Percentiles rank a stretch among this genome's conserved stretches.
Evolutionary conservation across 345 rosid species (phyloP).

Genomic region (Excoecaria cochinchinensis): DNA sequence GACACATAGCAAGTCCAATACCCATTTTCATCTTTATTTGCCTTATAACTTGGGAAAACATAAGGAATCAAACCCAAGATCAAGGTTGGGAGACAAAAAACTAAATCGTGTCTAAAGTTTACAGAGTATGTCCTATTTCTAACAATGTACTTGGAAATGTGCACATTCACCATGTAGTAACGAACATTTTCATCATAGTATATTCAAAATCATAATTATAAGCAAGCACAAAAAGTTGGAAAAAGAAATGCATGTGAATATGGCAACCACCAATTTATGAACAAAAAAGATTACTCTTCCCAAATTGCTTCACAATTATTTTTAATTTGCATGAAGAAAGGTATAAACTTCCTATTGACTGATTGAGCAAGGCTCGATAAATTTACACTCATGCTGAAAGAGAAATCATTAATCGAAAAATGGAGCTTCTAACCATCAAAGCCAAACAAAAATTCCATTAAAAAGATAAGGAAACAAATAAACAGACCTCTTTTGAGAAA

Average conservation of each 20-base stretch:
- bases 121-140: not conserved
- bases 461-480: slow-evolving; percentile 3
- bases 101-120: not conserved
- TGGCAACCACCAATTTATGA: not conserved
- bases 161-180: too few relatives aligned
- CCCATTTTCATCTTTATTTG: not conserved
- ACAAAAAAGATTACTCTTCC: not conserved
- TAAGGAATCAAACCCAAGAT: not conserved
- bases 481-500: slow-evolving; percentile 71
- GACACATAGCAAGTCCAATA: not conserved
- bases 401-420: not conserved
- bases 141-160: not conserved
- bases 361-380: not conserved
- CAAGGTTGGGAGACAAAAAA: not conserved
- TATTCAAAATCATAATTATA: not conserved
- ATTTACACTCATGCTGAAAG: not conserved
- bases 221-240: not conserved
- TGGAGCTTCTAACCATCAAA: not conserved
- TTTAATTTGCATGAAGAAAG: not conserved
- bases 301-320: not conserved
- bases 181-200: not conserved
- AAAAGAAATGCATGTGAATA: not conserved
- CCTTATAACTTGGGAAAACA: not conserved
- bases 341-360: not conserved
- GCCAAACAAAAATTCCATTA: not conserved